Conservation (phyloP, 768 basidiomycete species). For the Mycena chlorophos region DNA sequence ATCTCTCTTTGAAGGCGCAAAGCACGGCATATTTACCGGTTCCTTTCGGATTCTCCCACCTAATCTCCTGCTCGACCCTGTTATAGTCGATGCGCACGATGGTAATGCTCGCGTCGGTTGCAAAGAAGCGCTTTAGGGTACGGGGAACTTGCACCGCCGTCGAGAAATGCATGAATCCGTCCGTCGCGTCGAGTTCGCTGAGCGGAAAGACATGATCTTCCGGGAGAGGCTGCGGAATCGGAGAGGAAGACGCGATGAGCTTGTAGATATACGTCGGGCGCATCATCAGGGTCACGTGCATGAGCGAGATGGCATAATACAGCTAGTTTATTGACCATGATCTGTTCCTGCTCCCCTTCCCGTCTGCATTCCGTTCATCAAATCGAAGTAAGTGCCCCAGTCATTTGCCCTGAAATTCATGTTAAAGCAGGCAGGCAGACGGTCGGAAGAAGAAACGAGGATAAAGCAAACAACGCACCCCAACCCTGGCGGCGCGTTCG, state of each 20-base stretch:
- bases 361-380: slow-evolving; percentile 25
- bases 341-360: too few relatives aligned
- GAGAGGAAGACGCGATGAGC: slow-evolving; percentile 45
- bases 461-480: not conserved
- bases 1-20: not conserved
- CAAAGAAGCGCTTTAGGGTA: slow-evolving; percentile 50
- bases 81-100: slow-evolving; percentile 47
- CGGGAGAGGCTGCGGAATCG: slow-evolving; percentile 45
- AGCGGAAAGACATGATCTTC: slow-evolving; percentile 48
- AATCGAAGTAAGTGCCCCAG: slow-evolving; percentile 33
- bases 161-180: slow-evolving; percentile 58
- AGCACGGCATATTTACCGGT: slow-evolving; percentile 22
- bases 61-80: slow-evolving; percentile 39
- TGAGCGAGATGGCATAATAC: too few relatives aligned
- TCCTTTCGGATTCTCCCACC: slow-evolving; percentile 51
- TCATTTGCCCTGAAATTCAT: not conserved
- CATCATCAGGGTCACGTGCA: too few relatives aligned
- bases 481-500: slow-evolving; percentile 4
- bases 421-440: not conserved
- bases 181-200: slow-evolving; percentile 46
- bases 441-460: not conserved
- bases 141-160: slow-evolving; percentile 50
- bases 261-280: slow-evolving; percentile 62
- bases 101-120: slow-evolving; percentile 37
- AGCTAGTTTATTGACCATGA: too few relatives aligned